A percentile compares a stretch with the other conserved stretches of the same genome.
These are phyloP conservation scores for Trichoderma brevicompactum DNA, from an alignment of 2,329 filamentous ascomycete species.

Conservation along the genomic window DNA sequence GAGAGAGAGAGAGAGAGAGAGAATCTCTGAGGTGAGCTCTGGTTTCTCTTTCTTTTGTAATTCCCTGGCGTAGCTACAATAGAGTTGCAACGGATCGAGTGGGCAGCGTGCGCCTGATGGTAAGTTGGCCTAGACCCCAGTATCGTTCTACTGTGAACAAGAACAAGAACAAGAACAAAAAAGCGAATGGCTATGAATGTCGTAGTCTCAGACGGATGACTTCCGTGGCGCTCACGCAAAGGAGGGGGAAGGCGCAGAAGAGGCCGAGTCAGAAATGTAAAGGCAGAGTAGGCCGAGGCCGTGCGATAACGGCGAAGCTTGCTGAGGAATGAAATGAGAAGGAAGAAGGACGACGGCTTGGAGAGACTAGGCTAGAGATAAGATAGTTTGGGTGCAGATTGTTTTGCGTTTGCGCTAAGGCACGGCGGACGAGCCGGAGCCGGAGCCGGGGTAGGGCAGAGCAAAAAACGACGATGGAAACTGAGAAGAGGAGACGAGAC, in stretches of 20 bases:
- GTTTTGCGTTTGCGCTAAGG: slow-evolving; percentile 11
- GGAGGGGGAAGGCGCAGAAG: neutral
- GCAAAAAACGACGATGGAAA: neutral
- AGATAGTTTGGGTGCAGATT: neutral
- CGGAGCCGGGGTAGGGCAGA: slow-evolving; percentile 1
- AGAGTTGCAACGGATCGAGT: neutral
- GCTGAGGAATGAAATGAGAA: neutral
- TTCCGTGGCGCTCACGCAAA: neutral
- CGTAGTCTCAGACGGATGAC: slow-evolving; percentile 6
- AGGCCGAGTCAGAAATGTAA: neutral
- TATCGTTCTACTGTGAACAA: slow-evolving; percentile 7
- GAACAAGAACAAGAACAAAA: neutral
- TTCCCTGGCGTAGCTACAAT: slow-evolving; percentile 9
- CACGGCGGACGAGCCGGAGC: slow-evolving; percentile 16
- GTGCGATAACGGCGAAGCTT: slow-evolving; percentile 15
- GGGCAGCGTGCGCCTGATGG: neutral
- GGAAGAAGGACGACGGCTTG: slow-evolving; percentile 6
- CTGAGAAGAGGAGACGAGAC: neutral
- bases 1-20: neutral
- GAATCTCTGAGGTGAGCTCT: neutral
- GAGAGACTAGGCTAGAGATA: slow-evolving; percentile 8
- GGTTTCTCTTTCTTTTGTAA: neutral
- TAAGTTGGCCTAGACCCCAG: neutral
- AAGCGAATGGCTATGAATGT: neutral
- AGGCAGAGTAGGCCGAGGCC: neutral